phyloP scores from a whole-genome alignment of 352 stramenopile species.

The Pythium aristosporum region DNA sequence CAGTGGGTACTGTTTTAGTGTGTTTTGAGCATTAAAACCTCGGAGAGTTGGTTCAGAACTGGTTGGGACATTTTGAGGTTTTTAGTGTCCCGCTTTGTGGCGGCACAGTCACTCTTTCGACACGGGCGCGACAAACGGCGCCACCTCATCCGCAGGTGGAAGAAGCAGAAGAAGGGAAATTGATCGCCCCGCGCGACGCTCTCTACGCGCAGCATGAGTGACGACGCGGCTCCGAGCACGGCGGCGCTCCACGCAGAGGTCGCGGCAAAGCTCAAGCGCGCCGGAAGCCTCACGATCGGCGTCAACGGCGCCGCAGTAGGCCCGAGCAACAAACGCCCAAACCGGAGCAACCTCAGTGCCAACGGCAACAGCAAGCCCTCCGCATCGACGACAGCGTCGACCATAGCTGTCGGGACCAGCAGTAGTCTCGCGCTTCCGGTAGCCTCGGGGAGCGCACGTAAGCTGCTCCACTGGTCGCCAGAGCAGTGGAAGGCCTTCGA shows the following conservation, averaged over 20 bases:
- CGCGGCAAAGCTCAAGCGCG: slow-evolving; percentile 30
- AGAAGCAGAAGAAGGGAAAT: background rate
- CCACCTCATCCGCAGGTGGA: slow-evolving; percentile 18
- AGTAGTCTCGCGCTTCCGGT: background rate
- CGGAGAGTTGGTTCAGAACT: background rate
- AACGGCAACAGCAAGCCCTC: slow-evolving; percentile 2
- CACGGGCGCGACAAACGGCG: slow-evolving; percentile 6
- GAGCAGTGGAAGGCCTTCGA: slow-evolving; percentile 70
- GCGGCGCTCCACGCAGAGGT: slow-evolving; percentile 25
- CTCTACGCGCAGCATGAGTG: slow-evolving; percentile 21
- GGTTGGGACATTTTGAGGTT: slow-evolving; percentile 12
- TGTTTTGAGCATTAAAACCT: slow-evolving; percentile 6
- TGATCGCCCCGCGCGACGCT: background rate
- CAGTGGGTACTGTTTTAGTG: slow-evolving; percentile 1
- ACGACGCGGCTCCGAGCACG: slow-evolving; percentile 11
- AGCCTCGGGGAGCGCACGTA: slow-evolving; percentile 32
- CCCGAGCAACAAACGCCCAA: slow-evolving; percentile 22
- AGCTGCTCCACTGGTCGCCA: slow-evolving; percentile 66
- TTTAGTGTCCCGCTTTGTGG: slow-evolving; percentile 6
- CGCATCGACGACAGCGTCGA: background rate
- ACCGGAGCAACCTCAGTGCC: slow-evolving; percentile 9
- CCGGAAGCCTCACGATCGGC: slow-evolving; percentile 16
- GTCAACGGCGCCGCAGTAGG: slow-evolving; percentile 9
- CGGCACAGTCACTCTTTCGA: slow-evolving; percentile 25
- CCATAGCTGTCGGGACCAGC: background rate